Percentiles rank a stretch among this genome's conserved stretches.
phyloP scores from a whole-genome alignment of 1,284 basidiomycete species.

The Leucoagaricus sp. region DNA sequence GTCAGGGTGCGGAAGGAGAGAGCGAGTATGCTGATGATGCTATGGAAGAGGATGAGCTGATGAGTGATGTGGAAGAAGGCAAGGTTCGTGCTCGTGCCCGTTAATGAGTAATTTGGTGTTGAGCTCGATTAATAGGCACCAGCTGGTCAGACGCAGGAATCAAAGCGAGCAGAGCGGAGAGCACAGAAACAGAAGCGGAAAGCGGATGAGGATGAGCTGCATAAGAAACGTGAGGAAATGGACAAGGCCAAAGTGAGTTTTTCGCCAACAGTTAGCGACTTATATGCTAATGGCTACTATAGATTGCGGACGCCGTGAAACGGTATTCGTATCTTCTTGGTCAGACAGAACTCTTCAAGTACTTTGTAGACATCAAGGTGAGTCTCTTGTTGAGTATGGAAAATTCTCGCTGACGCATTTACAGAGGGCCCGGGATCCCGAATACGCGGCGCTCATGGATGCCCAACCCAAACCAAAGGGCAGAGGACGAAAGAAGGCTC shows the following conservation, averaged over 20 bases:
- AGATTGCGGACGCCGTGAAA: conserved; percentile 94
- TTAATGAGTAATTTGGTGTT: neutral
- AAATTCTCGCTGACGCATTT: neutral
- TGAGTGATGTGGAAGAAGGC: conserved; percentile 57
- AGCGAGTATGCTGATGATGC: conserved; percentile 58
- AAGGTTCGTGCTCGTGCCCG: conserved; percentile 27
- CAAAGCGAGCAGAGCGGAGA: conserved; percentile 32
- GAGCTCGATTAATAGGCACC: neutral
- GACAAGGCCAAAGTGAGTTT: conserved; percentile 76
- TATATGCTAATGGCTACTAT: conserved; percentile 11
- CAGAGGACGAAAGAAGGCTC: conserved; percentile 77
- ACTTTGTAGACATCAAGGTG: conserved; percentile 94
- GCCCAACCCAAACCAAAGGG: conserved; percentile 81
- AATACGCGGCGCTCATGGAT: conserved; percentile 90
- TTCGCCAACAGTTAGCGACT: neutral
- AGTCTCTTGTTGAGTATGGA: neutral
- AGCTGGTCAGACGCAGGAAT: conserved; percentile 20
- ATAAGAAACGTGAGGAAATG: conserved; percentile 73
- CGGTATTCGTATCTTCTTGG: conserved; percentile 94
- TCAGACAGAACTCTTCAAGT: conserved; percentile 94
- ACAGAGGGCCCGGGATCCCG: conserved; percentile 88
- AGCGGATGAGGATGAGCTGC: conserved; percentile 67
- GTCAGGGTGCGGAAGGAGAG: conserved; percentile 67
- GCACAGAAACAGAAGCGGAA: conserved; percentile 57
- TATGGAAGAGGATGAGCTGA: conserved; percentile 65